Base-by-base conservation (phyloP, 306 rosid species). In the Dicorynia guianensis region DNA sequence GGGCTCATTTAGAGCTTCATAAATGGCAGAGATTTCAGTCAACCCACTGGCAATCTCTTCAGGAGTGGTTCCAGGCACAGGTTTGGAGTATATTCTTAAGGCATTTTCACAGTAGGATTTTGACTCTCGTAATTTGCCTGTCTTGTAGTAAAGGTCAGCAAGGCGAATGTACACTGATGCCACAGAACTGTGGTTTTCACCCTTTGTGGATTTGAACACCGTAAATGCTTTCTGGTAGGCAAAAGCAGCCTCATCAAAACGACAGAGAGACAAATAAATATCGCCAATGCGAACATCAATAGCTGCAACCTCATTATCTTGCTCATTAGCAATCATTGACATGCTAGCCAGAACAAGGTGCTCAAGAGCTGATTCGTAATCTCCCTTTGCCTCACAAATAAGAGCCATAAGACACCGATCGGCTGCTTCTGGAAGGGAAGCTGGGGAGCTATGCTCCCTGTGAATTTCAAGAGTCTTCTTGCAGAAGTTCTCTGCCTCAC, bases 91-190 rank as follows among this genome's bases (percentile, higher is more conserved):
- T 46, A 47, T 47, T 66, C 57, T 66, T 4, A 66, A 44, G 71
- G 71, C 71, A 66, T 47, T 66, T 66, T 66, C 71, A 30, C 71
- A 66, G 57, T 66, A 66, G 14, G 71, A 66, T 30, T 66, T 66
- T 8, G 71, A 66, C 57, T 66, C 71, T 47, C 71, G 54, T 30
- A 66, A n/a, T 30, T 66, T 66, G 5, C 71, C 71, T 47, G 71
- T 66, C 43, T 66, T 66, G 43, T 66, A 46, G 57, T 66, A 47
- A 46, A 66, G 71, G 55, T 66, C 71, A 25, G 71, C 57, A 4
- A 66, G 57, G 58, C 71, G 71, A 47, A 66, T 66, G 71, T 66
- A 46, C 38, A 47, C 71, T 25, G 47, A 47, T 33, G 71, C 71
- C 56, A 66, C 71, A 66, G 71, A 66, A 30, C 43, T 17, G 38